A percentile compares a stretch with the other conserved stretches of the same genome.
Conservation (phyloP, 2,329 filamentous ascomycete species). For the Corynespora cassiicola region DNA sequence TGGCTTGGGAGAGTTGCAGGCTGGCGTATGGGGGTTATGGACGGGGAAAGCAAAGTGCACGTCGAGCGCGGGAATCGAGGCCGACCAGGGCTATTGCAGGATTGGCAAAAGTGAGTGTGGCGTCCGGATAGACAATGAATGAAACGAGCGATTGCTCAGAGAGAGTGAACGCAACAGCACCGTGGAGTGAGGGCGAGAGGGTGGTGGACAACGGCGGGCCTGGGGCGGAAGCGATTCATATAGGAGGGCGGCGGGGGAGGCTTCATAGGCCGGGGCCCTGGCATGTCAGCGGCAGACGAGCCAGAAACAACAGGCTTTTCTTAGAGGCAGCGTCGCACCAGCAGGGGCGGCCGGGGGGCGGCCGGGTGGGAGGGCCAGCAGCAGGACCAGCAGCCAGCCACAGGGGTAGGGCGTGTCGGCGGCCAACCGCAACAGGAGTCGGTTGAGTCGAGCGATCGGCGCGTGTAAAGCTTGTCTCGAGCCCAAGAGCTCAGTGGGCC, state of each 20-base stretch:
- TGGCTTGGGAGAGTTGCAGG: slow-evolving; percentile 14
- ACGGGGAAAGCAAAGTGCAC: slow-evolving; percentile 31
- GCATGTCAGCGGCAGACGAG: slow-evolving; percentile 21
- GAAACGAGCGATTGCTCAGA: slow-evolving; percentile 52
- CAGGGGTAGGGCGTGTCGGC: slow-evolving; percentile 2
- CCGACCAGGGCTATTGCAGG: slow-evolving; percentile 53
- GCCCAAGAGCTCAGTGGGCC: slow-evolving; percentile 8
- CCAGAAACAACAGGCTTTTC: slow-evolving; percentile 32
- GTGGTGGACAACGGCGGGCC: slow-evolving; percentile 28
- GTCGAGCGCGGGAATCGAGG: slow-evolving; percentile 46
- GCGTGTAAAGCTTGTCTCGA: slow-evolving; percentile 33
- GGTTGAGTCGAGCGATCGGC: slow-evolving; percentile 21
- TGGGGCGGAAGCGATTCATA: slow-evolving; percentile 34
- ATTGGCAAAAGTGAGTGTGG: slow-evolving; percentile 43
- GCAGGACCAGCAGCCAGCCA: slow-evolving; percentile 17
- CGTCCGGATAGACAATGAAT: slow-evolving; percentile 42
- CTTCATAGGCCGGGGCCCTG: slow-evolving; percentile 9
- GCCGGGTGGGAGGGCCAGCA: slow-evolving; percentile 11
- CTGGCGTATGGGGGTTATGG: slow-evolving; percentile 13
- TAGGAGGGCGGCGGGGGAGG: slow-evolving; percentile 24
- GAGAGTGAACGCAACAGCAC: slow-evolving; percentile 44
- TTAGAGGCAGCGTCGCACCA: slow-evolving; percentile 26
- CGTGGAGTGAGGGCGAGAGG: slow-evolving; percentile 33
- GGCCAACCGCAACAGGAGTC: not conserved
- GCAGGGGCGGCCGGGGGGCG: slow-evolving; percentile 28